A percentile compares a stretch with the other conserved stretches of the same genome.
phyloP scores from a whole-genome alignment of 2,329 filamentous ascomycete species.

The Nemania sp. region DNA sequence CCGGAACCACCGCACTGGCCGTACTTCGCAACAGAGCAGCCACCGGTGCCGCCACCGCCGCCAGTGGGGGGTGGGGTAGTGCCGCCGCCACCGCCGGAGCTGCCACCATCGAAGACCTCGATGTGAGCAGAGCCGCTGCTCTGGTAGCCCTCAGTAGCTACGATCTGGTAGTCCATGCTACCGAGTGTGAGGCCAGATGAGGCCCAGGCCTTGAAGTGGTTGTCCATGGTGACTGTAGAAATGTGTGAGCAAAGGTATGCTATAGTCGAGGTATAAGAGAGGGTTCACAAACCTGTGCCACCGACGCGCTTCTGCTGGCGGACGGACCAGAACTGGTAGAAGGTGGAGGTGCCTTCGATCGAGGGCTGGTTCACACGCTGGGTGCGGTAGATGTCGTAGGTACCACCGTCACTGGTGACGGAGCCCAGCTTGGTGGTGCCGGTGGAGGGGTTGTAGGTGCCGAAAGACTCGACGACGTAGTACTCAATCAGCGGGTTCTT shows the following conservation, averaged over 20 bases:
- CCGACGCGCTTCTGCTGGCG: slow-evolving; percentile 49
- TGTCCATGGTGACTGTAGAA: slow-evolving; percentile 32
- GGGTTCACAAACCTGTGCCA: slow-evolving; percentile 19
- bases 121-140: slow-evolving; percentile 26
- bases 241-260: not conserved
- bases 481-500: slow-evolving; percentile 45
- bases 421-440: slow-evolving; percentile 41
- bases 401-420: slow-evolving; percentile 40
- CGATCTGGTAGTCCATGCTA: slow-evolving; percentile 40
- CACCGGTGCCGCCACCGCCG: not conserved
- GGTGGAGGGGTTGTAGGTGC: slow-evolving; percentile 47
- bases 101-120: no score
- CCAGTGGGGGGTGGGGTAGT: not conserved
- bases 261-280: not conserved
- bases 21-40: slow-evolving; percentile 19
- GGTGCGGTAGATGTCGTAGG: slow-evolving; percentile 43
- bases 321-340: slow-evolving; percentile 56
- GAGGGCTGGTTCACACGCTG: slow-evolving; percentile 46
- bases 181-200: slow-evolving; percentile 35
- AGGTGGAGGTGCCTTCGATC: slow-evolving; percentile 52
- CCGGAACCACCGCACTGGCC: slow-evolving; percentile 22
- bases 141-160: slow-evolving; percentile 43
- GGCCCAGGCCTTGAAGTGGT: slow-evolving; percentile 41
- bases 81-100: no score
- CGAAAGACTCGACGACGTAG: slow-evolving; percentile 49